Evolutionary conservation across 2,329 filamentous ascomycete genomes (phyloP).

Genomic region (Colletotrichum somersetense): DNA sequence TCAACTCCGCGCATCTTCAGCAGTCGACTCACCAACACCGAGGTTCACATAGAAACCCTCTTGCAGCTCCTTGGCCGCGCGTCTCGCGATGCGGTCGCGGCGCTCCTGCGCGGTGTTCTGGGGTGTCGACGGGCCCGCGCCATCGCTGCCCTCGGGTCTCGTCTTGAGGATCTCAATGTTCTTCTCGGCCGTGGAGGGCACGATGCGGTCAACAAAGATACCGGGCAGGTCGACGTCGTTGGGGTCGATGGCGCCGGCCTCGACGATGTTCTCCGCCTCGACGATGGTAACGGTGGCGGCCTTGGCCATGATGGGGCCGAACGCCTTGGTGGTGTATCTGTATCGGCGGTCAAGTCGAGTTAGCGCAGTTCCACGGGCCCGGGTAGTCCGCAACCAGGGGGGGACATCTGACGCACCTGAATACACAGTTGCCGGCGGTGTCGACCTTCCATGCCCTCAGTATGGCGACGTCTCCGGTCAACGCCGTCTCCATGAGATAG

Average conservation of each 20-base stretch:
- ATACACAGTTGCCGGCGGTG: constrained; percentile 82
- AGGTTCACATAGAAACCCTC: constrained; percentile 85
- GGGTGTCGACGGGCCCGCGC: constrained; percentile 50
- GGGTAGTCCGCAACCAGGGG: neutral
- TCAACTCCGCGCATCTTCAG: neutral
- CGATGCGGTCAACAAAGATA: constrained; percentile 85
- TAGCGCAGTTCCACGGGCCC: neutral
- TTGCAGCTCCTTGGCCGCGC: constrained; percentile 85
- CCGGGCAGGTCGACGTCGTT: constrained; percentile 83
- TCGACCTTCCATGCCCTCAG: constrained; percentile 83
- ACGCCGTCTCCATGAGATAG: constrained; percentile 82
- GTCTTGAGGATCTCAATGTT: constrained; percentile 78
- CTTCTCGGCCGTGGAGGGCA: constrained; percentile 79
- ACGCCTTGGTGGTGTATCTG: constrained; percentile 80
- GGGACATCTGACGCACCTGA: constrained; percentile 63
- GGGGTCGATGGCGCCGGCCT: constrained; percentile 77
- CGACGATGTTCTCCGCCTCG: constrained; percentile 87
- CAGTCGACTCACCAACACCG: constrained; percentile 63
- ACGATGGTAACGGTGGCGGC: constrained; percentile 83
- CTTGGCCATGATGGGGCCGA: constrained; percentile 83
- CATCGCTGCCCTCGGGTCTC: constrained; percentile 56
- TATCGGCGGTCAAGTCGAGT: neutral
- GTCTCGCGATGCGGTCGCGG: constrained; percentile 78
- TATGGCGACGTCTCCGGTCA: constrained; percentile 82
- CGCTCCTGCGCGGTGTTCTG: constrained; percentile 63